Base-by-base conservation (phyloP, 129 eudicot genomes). In the Gnaphalium uliginosum region DNA sequence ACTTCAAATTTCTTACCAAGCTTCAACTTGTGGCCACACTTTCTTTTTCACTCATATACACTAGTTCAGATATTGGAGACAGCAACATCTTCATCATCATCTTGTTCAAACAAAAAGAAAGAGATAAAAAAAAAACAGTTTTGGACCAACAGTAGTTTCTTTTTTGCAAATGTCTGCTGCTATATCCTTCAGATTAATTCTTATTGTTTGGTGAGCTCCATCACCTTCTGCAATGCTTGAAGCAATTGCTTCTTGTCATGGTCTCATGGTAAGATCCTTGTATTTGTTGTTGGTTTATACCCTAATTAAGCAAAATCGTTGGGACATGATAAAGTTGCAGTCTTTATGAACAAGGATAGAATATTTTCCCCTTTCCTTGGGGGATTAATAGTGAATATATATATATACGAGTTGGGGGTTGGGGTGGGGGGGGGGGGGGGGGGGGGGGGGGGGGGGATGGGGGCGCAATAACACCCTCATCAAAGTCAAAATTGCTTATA, bases 21-120 rank as follows among this genome's bases (percentile, higher is more conserved):
- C 61, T 68, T 82, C 62, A 81, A 81, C 77, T 78, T 87, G 86
- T 87, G 91, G 88, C 83, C 60, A 72, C 67, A 68, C 71, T 48
- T 76, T 76, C 75, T 22, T 51, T 75, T 39, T 33, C 27, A 48
- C 53, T 30, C 19, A 21, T 32, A 65, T 71, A 64, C 62, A 74
- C 71, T 22, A 41, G 17, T 62, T 75, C 10, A 61, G 79, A 46
- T 75, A 75, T 75, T 11, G 56, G 41, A 10, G 15, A 59, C 68
- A 27, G n/a, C 66, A 54, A 32, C 8, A 75, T 14, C 57, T 51
- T 14, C 65, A 18, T 7, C 25, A 29, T 27, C 0, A 4, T 5
- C 18, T 72, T 65, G 5, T 46, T 77, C 60, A 68, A 25, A 33
- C 76, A 68, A 64, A 27, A 67, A 69, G 9, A 68, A 62, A 21